Evolutionary conservation across 495 filamentous ascomycete species (phyloP).

Genomic region (Neurospora sp.): DNA sequence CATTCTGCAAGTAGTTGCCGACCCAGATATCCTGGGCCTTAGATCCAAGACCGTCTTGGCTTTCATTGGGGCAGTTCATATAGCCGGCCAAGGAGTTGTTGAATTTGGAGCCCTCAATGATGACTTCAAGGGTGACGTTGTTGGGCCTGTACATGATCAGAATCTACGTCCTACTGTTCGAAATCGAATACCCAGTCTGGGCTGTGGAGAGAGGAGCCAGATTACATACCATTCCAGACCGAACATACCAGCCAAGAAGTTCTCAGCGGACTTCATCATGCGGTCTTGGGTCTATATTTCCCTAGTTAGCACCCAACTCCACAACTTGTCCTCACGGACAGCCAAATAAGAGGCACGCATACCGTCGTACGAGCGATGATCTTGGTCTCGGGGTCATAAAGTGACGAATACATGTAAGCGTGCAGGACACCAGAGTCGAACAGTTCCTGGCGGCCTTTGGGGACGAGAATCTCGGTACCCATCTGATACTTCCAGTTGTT

Average conservation of each 20-base stretch:
- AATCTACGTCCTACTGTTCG: conserved; percentile 21
- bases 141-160: conserved; percentile 30
- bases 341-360: conserved; percentile 51
- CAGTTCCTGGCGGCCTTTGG: conserved; percentile 56
- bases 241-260: conserved; percentile 66
- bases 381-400: conserved; percentile 51
- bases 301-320: conserved; percentile 39
- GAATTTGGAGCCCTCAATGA: conserved; percentile 48
- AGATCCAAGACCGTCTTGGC: conserved; percentile 38
- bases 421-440: conserved; percentile 57
- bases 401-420: conserved; percentile 50
- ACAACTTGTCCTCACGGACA: conserved; percentile 26
- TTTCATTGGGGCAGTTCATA: conserved; percentile 46
- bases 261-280: conserved; percentile 62
- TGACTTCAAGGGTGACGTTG: conserved; percentile 51
- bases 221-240: conserved; percentile 41
- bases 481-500: conserved; percentile 60
- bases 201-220: not conserved
- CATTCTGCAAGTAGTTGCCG: conserved; percentile 38
- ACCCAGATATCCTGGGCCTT: conserved; percentile 45
- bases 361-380: conserved; percentile 53
- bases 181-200: no score
- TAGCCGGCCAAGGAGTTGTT: conserved; percentile 61
- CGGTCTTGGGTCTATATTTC: conserved; percentile 46
- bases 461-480: conserved; percentile 55